Conservation (phyloP, 805 yeast genomes). For the Candida awuae region DNA sequence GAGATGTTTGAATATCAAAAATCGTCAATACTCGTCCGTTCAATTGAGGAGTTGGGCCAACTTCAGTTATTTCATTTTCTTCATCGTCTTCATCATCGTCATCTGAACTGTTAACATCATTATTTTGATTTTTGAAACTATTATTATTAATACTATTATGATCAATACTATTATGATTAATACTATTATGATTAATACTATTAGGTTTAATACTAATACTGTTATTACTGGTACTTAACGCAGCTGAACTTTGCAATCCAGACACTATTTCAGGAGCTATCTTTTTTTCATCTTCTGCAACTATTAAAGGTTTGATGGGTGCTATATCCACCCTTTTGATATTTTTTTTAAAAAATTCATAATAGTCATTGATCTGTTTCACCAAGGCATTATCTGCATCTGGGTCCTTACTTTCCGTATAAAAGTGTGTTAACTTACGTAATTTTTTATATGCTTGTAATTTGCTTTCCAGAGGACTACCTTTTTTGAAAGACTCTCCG, state of each 20-base stretch:
- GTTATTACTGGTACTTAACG: too few species aligned
- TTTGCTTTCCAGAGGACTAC: constrained; percentile 5
- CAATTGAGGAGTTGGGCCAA: constrained; percentile 87
- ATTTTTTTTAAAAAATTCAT: neutral
- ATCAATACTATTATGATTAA: too few species aligned
- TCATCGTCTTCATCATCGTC: constrained; percentile 8
- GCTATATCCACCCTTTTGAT: neutral
- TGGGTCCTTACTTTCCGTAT: neutral
- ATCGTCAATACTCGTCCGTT: constrained; percentile 69
- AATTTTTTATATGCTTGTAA: constrained; percentile 9
- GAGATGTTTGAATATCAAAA: constrained; percentile 43
- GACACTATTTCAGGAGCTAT: too few species aligned
- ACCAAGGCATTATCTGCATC: neutral
- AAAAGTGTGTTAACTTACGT: constrained; percentile 3
- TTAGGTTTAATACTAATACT: too few species aligned
- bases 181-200: too few species aligned
- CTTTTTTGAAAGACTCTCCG: constrained; percentile 8
- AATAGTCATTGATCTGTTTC: constrained; percentile 1
- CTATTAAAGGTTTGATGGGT: neutral
- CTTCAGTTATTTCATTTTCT: constrained; percentile 26
- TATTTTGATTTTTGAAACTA: neutral
- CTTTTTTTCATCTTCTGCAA: neutral
- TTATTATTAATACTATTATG: too few species aligned
- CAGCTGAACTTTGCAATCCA: too few species aligned
- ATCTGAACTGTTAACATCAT: neutral